Conservation (phyloP, 2,329 filamentous ascomycete species). For the Pleoardoris graminearum region DNA sequence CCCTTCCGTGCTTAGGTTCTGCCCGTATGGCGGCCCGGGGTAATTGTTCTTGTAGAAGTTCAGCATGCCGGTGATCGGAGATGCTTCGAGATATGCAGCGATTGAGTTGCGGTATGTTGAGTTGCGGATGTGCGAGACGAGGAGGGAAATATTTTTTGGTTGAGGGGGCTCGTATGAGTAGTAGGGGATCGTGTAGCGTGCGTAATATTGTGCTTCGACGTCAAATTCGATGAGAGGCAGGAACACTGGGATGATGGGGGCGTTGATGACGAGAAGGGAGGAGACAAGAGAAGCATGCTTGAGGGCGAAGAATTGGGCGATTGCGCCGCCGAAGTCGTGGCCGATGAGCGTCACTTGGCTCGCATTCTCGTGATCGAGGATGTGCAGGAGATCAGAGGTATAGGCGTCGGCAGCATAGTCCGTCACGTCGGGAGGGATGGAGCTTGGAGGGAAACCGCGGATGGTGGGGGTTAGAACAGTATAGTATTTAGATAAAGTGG, state of each 20-base stretch:
- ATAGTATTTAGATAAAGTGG: slow-evolving; percentile 1
- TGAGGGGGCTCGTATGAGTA: slow-evolving; percentile 9
- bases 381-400: slow-evolving; percentile 5
- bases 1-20: too few species aligned
- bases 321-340: slow-evolving; percentile 11
- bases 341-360: slow-evolving; percentile 2
- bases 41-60: slow-evolving; percentile 10
- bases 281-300: background rate
- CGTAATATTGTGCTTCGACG: slow-evolving; percentile 3
- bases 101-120: slow-evolving; percentile 3
- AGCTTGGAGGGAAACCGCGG: slow-evolving; percentile 11
- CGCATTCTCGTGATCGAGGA: slow-evolving; percentile 10
- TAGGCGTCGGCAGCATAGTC: background rate
- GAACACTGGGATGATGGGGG: slow-evolving; percentile 4
- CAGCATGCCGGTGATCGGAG: slow-evolving; percentile 7
- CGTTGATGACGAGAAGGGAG: slow-evolving; percentile 6
- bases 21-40: slow-evolving; percentile 4
- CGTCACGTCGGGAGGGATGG: slow-evolving; percentile 1
- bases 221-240: slow-evolving; percentile 5
- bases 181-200: slow-evolving; percentile 9
- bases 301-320: slow-evolving; percentile 4
- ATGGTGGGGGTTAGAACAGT: slow-evolving; percentile 11
- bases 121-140: slow-evolving; percentile 9
- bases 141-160: slow-evolving; percentile 6
- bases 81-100: slow-evolving; percentile 5